These are phyloP conservation scores for Bryopsis sp. DNA, from an alignment of 139 green algal genomes.

Conservation along the genomic window DNA sequence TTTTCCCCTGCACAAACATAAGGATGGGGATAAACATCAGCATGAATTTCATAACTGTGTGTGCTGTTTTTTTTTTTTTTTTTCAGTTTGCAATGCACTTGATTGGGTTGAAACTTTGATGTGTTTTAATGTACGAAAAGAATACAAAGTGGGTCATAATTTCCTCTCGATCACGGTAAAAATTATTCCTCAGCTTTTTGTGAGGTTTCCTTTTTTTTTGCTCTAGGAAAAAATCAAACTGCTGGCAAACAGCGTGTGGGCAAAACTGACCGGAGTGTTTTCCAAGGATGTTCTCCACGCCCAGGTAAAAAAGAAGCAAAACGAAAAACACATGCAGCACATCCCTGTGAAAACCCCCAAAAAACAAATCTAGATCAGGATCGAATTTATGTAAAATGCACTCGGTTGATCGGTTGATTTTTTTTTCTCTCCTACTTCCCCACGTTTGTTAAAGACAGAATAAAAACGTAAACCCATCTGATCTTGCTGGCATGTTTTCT, in stretches of 20 bases:
- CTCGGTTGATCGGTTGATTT: neutral
- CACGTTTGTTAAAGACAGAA: neutral
- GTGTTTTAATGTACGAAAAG: too few species aligned
- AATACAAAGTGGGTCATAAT: too few species aligned
- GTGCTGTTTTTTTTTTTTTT: too few species aligned
- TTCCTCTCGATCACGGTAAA: too few species aligned
- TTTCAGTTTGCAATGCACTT: too few species aligned
- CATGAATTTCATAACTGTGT: too few species aligned
- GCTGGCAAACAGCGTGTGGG: neutral
- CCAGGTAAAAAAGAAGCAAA: too few species aligned
- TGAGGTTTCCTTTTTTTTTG: too few species aligned
- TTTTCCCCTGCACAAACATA: too few species aligned
- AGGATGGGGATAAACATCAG: too few species aligned
- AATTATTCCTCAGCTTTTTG: too few species aligned
- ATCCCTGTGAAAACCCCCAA: neutral
- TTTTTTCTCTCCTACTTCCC: neutral
- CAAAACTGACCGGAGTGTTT: neutral
- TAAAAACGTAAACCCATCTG: neutral
- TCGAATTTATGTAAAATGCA: neutral
- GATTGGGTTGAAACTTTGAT: too few species aligned
- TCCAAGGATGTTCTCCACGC: neutral
- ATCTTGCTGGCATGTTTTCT: neutral
- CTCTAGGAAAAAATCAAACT: neutral
- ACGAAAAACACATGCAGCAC: neutral
- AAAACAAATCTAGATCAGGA: neutral